Conservation (phyloP, 2,329 filamentous ascomycete genomes). For the Ophiostoma ulmi region DNA sequence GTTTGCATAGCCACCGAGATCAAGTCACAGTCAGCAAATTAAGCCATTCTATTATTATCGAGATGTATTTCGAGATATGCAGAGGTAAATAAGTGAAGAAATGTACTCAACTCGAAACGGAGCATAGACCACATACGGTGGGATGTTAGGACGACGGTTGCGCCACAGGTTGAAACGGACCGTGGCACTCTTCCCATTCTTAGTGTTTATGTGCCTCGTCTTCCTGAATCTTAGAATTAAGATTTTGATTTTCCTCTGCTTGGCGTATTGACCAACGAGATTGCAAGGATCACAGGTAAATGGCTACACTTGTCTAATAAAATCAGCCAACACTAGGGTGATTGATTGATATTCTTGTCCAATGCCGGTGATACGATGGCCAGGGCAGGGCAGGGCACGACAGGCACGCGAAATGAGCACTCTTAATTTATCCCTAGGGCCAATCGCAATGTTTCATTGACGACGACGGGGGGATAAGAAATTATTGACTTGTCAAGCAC, state of each 20-base stretch:
- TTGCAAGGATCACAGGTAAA: slow-evolving; percentile 17
- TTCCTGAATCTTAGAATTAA: neutral
- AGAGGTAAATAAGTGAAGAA: neutral
- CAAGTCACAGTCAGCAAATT: neutral
- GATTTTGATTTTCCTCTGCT: neutral
- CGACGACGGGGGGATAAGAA: neutral
- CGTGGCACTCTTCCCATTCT: neutral
- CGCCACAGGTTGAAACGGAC: neutral
- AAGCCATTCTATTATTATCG: neutral
- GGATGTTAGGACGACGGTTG: neutral
- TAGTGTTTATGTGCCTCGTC: too few relatives aligned
- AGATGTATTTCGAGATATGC: neutral
- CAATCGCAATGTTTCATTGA: slow-evolving; percentile 12
- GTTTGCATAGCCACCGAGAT: neutral
- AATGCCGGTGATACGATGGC: slow-evolving; percentile 1
- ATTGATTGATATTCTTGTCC: too few relatives aligned
- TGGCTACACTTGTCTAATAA: neutral
- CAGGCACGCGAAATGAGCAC: slow-evolving; percentile 20
- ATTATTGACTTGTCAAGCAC: neutral
- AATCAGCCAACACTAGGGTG: too few relatives aligned
- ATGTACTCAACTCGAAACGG: too few relatives aligned
- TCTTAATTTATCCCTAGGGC: slow-evolving; percentile 8
- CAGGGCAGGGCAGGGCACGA: neutral
- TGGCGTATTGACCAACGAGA: slow-evolving; percentile 11
- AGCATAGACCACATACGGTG: neutral